These are phyloP conservation scores for Claviceps maximensis DNA, from an alignment of 2,329 filamentous ascomycete species.

Conservation along the genomic window DNA sequence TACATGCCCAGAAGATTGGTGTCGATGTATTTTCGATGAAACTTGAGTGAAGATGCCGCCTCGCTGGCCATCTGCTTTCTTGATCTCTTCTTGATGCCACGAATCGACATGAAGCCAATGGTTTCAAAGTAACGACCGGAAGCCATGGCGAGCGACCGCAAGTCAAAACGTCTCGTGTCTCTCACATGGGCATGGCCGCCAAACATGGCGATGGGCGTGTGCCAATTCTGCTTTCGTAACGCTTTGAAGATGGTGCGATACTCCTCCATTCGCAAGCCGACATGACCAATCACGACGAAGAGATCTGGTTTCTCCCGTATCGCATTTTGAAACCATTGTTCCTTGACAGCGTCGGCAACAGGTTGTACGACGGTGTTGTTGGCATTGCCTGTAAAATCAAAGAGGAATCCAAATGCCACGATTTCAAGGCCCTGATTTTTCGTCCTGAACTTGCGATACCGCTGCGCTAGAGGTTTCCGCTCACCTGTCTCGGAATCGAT, in stretches of 20 bases:
- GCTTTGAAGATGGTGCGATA: slow-evolving; percentile 65
- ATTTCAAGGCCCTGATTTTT: slow-evolving; percentile 77
- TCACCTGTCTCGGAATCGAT: slow-evolving; percentile 58
- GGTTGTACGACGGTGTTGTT: slow-evolving; percentile 80
- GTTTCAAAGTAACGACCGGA: slow-evolving; percentile 92
- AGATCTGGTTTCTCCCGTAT: slow-evolving; percentile 77
- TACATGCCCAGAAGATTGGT: slow-evolving; percentile 80
- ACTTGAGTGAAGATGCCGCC: slow-evolving; percentile 35
- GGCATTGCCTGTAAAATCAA: slow-evolving; percentile 80
- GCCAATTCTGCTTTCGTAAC: slow-evolving; percentile 63
- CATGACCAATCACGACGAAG: slow-evolving; percentile 77
- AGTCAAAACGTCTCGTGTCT: slow-evolving; percentile 70
- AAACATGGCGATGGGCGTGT: slow-evolving; percentile 81
- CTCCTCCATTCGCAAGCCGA: slow-evolving; percentile 69
- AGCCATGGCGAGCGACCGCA: slow-evolving; percentile 63
- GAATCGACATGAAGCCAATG: slow-evolving; percentile 81
- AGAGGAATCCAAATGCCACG: slow-evolving; percentile 85
- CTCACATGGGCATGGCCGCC: slow-evolving; percentile 84
- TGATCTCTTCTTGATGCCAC: slow-evolving; percentile 37
- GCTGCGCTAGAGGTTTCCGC: slow-evolving; percentile 60
- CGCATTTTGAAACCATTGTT: slow-evolving; percentile 79
- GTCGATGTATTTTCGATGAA: slow-evolving; percentile 77
- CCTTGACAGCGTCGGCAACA: slow-evolving; percentile 67
- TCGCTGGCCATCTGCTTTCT: slow-evolving; percentile 16
- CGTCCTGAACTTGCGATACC: slow-evolving; percentile 82